These are phyloP conservation scores for Eucalyptus polyanthemos DNA, from an alignment of 345 rosid genomes.

Conservation along the genomic window DNA sequence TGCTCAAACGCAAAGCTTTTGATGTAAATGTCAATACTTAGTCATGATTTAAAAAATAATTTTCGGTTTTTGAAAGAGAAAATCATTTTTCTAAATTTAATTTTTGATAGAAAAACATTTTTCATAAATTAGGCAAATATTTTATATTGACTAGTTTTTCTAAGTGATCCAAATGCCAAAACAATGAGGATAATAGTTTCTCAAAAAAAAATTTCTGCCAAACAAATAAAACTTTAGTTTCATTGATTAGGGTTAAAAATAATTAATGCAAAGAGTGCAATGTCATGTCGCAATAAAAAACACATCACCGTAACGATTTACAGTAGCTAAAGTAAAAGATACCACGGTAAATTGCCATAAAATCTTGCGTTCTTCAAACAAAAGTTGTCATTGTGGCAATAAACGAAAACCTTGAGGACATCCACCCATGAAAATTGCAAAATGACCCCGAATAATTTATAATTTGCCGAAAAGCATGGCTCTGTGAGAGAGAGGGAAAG, in stretches of 20 bases:
- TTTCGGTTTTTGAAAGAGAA: too few species aligned
- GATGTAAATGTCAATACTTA: fast-evolving
- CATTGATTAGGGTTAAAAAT: not conserved
- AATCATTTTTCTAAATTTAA: too few species aligned
- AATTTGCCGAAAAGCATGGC: not conserved
- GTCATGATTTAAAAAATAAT: not conserved
- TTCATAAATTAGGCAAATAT: too few species aligned
- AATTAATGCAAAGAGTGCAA: not conserved
- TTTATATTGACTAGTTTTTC: not conserved
- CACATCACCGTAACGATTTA: not conserved
- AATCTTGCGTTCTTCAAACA: not conserved
- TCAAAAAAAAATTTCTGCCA: too few species aligned
- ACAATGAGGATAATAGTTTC: not conserved
- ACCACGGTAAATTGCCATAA: not conserved
- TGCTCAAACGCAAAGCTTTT: not conserved
- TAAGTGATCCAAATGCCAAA: not conserved
- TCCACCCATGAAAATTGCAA: not conserved
- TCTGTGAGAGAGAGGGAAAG: not conserved
- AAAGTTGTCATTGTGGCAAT: not conserved
- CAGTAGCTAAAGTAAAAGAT: not conserved
- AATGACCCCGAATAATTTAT: not conserved
- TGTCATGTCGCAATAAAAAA: not conserved
- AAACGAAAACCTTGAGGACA: not conserved
- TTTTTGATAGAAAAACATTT: too few species aligned
- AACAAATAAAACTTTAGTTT: not conserved